phyloP scores from a whole-genome alignment of 306 rosid genomes.

The Casuarina cunninghamiana region DNA sequence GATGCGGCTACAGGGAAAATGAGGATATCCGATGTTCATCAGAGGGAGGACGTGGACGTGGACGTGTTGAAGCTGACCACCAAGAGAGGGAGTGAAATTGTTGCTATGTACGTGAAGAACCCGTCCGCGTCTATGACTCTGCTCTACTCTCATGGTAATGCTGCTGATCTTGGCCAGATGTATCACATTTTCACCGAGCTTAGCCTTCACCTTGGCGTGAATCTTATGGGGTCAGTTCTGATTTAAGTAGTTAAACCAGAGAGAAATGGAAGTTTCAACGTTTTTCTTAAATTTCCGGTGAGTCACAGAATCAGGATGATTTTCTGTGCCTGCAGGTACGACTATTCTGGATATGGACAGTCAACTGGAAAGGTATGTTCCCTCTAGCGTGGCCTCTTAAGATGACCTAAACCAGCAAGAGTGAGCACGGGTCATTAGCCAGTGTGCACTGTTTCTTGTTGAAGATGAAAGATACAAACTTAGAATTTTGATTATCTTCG shows the following conservation, averaged over 20 bases:
- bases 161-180: constrained; percentile 78
- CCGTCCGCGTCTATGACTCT: constrained; percentile 56
- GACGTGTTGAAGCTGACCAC: constrained; percentile 55
- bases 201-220: constrained; percentile 60
- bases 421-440: constrained; percentile 30
- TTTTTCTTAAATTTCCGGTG: constrained; percentile 1
- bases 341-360: constrained; percentile 81
- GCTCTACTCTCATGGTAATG: constrained; percentile 77
- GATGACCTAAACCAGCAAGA: not conserved
- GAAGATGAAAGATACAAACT: not conserved
- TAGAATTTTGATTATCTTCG: not conserved
- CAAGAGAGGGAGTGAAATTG: constrained; percentile 62
- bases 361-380: constrained; percentile 71
- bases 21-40: constrained; percentile 49
- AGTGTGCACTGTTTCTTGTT: constrained; percentile 7
- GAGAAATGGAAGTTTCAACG: not conserved
- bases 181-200: constrained; percentile 57
- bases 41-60: constrained; percentile 63
- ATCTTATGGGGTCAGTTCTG: constrained; percentile 64
- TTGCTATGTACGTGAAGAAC: constrained; percentile 56
- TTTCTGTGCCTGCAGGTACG: constrained; percentile 48
- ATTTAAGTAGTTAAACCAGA: not conserved
- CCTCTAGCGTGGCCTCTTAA: not conserved
- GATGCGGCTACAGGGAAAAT: constrained; percentile 46
- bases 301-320: constrained; percentile 2